Evolutionary conservation across 176 grass and related monocot species (phyloP).

Genomic region (Musa schizocarpa): DNA sequence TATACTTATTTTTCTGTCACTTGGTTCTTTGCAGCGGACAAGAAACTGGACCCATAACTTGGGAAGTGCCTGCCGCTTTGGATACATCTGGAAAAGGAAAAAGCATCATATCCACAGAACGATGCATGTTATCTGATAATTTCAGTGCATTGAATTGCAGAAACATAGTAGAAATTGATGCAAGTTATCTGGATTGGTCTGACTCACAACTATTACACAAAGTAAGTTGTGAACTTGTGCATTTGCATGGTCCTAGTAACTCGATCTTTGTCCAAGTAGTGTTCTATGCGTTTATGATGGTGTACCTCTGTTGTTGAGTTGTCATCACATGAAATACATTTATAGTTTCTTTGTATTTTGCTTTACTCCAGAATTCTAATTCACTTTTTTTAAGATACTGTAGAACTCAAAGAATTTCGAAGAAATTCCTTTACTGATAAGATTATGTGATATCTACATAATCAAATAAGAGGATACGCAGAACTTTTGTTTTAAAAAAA

Average conservation of each 20-base stretch:
- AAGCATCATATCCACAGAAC: conserved; percentile 13
- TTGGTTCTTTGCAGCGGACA: conserved; percentile 49
- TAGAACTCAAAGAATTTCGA: neutral
- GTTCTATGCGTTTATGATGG: neutral
- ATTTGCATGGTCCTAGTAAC: neutral
- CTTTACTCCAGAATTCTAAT: neutral
- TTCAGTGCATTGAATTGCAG: conserved; percentile 25
- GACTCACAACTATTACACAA: conserved; percentile 41
- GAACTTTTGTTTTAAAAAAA: neutral
- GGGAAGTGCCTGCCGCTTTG: conserved; percentile 27
- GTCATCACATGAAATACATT: neutral
- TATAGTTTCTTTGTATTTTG: neutral
- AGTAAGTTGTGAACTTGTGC: conserved; percentile 27
- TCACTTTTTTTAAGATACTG: neutral
- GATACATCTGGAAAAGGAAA: conserved; percentile 25
- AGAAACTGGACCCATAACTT: conserved; percentile 65
- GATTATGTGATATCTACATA: neutral
- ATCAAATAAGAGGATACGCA: neutral
- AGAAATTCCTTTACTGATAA: neutral
- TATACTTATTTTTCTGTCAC: conserved; percentile 21
- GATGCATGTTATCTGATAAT: conserved; percentile 32
- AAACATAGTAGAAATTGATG: conserved; percentile 21
- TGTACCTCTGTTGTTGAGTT: neutral
- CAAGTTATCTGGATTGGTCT: conserved; percentile 35
- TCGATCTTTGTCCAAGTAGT: neutral